phyloP scores from a whole-genome alignment of 1,284 basidiomycete genomes.

The Cutaneotrichosporon mucoides region DNA sequence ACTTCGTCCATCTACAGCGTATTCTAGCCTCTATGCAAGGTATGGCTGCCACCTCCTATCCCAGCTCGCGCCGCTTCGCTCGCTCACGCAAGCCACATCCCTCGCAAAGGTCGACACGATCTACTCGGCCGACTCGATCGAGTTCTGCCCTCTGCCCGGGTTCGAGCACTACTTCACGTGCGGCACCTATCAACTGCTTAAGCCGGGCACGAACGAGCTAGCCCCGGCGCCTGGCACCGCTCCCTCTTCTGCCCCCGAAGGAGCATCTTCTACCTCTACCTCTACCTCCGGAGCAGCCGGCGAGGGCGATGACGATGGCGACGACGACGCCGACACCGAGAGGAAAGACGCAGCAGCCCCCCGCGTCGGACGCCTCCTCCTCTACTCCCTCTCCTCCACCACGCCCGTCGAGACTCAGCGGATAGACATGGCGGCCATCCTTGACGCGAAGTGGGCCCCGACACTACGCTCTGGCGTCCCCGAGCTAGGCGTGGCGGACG shows the following conservation, averaged over 20 bases:
- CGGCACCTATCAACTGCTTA: conserved; percentile 77
- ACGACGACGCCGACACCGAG: conserved; percentile 37
- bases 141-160: conserved; percentile 72
- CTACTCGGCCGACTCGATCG: conserved; percentile 82
- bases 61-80: no score
- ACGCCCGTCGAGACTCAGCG: conserved; percentile 57
- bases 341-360: conserved; percentile 39
- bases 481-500: conserved; percentile 68
- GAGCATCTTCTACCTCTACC: no score
- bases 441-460: conserved; percentile 86
- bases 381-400: conserved; percentile 10
- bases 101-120: conserved; percentile 59
- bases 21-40: no score
- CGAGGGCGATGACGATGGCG: no score
- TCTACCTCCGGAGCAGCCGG: no score
- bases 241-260: neutral
- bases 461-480: neutral
- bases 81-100: conserved; percentile 7
- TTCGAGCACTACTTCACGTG: conserved; percentile 68
- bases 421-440: conserved; percentile 70
- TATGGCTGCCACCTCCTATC: no score
- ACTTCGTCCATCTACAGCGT: no score
- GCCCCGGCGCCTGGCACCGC: neutral
- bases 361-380: conserved; percentile 52
- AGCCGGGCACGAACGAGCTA: conserved; percentile 4